Evolutionary conservation across 495 filamentous ascomycete genomes (phyloP).

Genomic region (Penicillium manginii): DNA sequence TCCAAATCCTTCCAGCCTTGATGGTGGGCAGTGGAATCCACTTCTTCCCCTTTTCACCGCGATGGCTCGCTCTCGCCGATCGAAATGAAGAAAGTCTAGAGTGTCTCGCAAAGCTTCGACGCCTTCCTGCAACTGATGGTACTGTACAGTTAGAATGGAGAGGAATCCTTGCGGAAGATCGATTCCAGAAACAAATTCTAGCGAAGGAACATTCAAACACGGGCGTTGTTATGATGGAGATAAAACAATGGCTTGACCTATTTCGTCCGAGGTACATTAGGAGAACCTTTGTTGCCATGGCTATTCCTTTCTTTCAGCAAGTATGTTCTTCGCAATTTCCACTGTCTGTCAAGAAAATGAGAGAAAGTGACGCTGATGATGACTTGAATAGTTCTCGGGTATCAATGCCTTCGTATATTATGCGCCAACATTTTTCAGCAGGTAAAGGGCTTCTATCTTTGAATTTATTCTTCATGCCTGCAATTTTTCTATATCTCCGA

Average conservation of each 20-base stretch:
- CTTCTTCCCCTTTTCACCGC: slow-evolving; percentile 68
- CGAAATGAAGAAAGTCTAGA: slow-evolving; percentile 62
- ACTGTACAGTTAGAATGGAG: slow-evolving; percentile 26
- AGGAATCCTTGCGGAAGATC: slow-evolving; percentile 26
- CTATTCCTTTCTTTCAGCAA: slow-evolving; percentile 28
- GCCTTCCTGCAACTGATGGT: slow-evolving; percentile 22
- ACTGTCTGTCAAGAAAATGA: not conserved
- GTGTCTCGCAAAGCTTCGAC: slow-evolving; percentile 48
- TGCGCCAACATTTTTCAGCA: slow-evolving; percentile 31
- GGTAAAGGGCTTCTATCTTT: too few species aligned
- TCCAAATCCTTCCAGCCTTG: slow-evolving; percentile 71
- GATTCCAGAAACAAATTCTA: slow-evolving; percentile 24
- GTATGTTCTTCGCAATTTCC: slow-evolving; percentile 3
- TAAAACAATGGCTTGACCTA: slow-evolving; percentile 21
- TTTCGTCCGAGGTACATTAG: slow-evolving; percentile 20
- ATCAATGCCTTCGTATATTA: slow-evolving; percentile 40
- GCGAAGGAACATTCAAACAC: slow-evolving; percentile 12
- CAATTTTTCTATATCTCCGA: too few species aligned
- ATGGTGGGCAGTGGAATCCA: slow-evolving; percentile 60
- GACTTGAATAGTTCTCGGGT: slow-evolving; percentile 27
- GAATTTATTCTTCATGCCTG: too few species aligned
- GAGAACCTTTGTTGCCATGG: slow-evolving; percentile 21
- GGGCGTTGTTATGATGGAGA: slow-evolving; percentile 4
- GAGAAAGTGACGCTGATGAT: not conserved
- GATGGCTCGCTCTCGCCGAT: slow-evolving; percentile 68